These are phyloP conservation scores for Alternaria gaisen DNA, from an alignment of 2,329 filamentous ascomycete species.

Conservation along the genomic window DNA sequence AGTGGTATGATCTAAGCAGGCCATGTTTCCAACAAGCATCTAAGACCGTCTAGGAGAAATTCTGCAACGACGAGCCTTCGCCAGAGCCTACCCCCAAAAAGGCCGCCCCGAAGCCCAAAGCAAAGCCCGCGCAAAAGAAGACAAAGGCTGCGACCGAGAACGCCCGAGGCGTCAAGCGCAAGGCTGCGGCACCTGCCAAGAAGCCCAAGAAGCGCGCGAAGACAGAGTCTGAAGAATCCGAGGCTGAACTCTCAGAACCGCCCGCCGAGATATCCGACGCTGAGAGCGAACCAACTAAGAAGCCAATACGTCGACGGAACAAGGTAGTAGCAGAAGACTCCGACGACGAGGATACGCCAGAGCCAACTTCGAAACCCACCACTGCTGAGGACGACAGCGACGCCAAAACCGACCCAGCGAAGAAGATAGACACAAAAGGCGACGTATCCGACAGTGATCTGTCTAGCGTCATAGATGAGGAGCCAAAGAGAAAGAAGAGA, in stretches of 20 bases:
- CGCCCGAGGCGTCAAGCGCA: slow-evolving; percentile 43
- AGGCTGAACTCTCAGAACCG: slow-evolving; percentile 30
- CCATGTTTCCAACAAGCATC: no score
- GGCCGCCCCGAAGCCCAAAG: slow-evolving; percentile 28
- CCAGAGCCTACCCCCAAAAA: slow-evolving; percentile 33
- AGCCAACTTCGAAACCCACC: slow-evolving; percentile 17
- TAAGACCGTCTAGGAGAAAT: slow-evolving; percentile 33
- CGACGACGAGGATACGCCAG: slow-evolving; percentile 32
- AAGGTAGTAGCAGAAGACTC: slow-evolving; percentile 43
- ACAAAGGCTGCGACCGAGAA: slow-evolving; percentile 21
- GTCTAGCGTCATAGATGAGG: slow-evolving; percentile 81
- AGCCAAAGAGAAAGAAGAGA: slow-evolving; percentile 64
- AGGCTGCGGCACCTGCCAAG: slow-evolving; percentile 37
- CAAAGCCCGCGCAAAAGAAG: slow-evolving; percentile 37
- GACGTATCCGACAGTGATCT: slow-evolving; percentile 68
- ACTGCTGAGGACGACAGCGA: slow-evolving; percentile 26
- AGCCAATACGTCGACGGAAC: slow-evolving; percentile 31
- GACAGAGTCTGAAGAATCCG: slow-evolving; percentile 38
- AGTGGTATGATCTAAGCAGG: slow-evolving; percentile 33
- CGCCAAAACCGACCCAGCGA: slow-evolving; percentile 16
- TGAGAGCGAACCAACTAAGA: slow-evolving; percentile 40
- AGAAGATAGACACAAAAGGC: slow-evolving; percentile 27
- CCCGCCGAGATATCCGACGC: slow-evolving; percentile 31
- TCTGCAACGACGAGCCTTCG: slow-evolving; percentile 37
- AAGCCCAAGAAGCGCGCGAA: slow-evolving; percentile 33